A percentile compares a stretch with the other conserved stretches of the same genome.
Evolutionary conservation across 371 early-diverging fungal genomes (phyloP).

Genomic region (Apophysomyces trapeziformis): DNA sequence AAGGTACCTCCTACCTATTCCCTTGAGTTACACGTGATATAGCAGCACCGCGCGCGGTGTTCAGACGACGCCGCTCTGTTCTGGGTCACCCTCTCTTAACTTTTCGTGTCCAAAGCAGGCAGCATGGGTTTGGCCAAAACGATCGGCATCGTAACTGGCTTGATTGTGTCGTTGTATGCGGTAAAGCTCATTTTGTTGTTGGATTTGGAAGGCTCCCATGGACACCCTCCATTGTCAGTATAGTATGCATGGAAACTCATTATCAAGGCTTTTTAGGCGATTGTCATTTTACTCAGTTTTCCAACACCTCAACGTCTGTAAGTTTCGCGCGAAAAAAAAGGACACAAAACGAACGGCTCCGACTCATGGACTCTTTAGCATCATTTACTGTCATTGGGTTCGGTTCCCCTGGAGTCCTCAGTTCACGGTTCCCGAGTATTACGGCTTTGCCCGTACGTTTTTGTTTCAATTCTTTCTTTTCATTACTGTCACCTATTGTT

Average conservation of each 20-base stretch:
- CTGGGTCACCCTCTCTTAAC: not conserved
- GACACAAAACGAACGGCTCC: not conserved
- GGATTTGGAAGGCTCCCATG: not conserved
- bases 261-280: constrained; percentile 20
- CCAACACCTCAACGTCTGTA: constrained; percentile 47
- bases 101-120: not conserved
- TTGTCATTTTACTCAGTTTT: constrained; percentile 32
- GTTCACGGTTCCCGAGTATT: constrained; percentile 40
- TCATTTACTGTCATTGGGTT: constrained; percentile 48
- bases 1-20: not conserved
- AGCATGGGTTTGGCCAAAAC: constrained; percentile 20
- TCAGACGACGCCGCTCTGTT: not conserved
- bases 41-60: not conserved
- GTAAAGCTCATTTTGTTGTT: constrained; percentile 5
- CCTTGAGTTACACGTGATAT: not conserved
- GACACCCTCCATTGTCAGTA: not conserved
- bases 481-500: too few relatives aligned
- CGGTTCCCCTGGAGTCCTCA: constrained; percentile 30
- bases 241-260: not conserved
- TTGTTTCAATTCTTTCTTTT: not conserved
- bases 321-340: constrained; percentile 11
- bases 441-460: constrained; percentile 51
- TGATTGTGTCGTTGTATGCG: constrained; percentile 15
- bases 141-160: not conserved
- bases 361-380: constrained; percentile 18